These are phyloP conservation scores for Pythium aquatile DNA, from an alignment of 352 stramenopile genomes.

Conservation along the genomic window DNA sequence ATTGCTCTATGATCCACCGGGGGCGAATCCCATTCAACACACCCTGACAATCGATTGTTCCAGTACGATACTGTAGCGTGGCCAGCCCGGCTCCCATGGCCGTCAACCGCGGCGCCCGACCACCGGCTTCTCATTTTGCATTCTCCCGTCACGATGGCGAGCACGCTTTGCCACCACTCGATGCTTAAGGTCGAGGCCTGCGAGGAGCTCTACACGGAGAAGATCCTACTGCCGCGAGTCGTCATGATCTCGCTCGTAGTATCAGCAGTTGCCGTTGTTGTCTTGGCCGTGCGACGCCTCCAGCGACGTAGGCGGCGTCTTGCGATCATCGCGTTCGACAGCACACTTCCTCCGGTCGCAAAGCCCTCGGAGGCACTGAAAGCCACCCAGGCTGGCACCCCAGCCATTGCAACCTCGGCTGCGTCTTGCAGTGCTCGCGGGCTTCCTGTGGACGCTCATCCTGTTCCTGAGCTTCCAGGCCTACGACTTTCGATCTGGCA, in stretches of 20 bases:
- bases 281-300: conserved; percentile 17
- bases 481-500: conserved; percentile 24
- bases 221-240: conserved; percentile 42
- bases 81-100: too few species aligned
- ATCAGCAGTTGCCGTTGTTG: conserved; percentile 15
- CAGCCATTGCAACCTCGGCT: conserved; percentile 26
- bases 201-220: conserved; percentile 43
- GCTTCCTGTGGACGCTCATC: conserved; percentile 36
- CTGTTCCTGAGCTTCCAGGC: conserved; percentile 41
- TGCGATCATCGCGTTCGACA: conserved; percentile 8
- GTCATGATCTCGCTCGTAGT: conserved; percentile 32
- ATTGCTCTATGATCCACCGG: too few species aligned
- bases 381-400: not conserved
- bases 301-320: conserved; percentile 4
- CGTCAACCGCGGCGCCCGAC: too few species aligned
- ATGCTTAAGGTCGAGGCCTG: conserved; percentile 23
- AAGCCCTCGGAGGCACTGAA: too few species aligned
- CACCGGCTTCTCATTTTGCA: too few species aligned
- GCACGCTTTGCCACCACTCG: not conserved
- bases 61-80: too few species aligned
- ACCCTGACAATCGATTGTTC: too few species aligned
- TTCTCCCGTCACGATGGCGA: not conserved
- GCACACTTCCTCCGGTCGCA: conserved; percentile 5
- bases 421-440: conserved; percentile 27
- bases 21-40: too few species aligned